Base-by-base conservation (phyloP, 257 asterid species). In the Solanum bukasovii region DNA sequence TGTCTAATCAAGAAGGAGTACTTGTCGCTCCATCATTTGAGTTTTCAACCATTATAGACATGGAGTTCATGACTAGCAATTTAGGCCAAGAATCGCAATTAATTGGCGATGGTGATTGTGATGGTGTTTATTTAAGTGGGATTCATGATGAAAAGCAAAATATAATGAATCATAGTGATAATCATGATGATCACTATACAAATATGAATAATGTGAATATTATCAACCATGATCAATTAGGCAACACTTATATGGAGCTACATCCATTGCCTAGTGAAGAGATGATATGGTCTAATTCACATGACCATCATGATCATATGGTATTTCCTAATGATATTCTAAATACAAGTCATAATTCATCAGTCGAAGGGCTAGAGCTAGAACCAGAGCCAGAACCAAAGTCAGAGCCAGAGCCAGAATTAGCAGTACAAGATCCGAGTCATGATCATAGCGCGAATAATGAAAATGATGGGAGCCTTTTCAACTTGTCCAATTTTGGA, bases 191-290 rank as follows among this genome's bases (percentile, higher is more conserved):
- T 34, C 27, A 83, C 61, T 83, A 87, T 46, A 44, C 67, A 27
- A 79, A 27, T 21, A 44, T 44, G 25, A 79, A 42, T 9, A 44
- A 42, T 27, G 6, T 42, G 84, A 40, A 78, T 7, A 84, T 84
- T 42, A 34, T 77, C 16, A 71, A 59, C 40, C 86, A 74, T 35
- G 61, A 35, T 74, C 31, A 72, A 18, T 73, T 49, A 13, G 89
- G 37, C 49, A 77, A 83, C 59, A 86, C 63, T 74, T 59, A 61
- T 82, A 42, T 37, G 33, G 27, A 29, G 20, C 65, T 94, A 87
- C 94, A 94, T 34, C 91, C 94, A 34, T 89, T 92, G 91, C 93
- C 93, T 13, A 87, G 91, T 25, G 93, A 87, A 89, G 93, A 90
- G 81, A 84, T 83, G 87, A 70, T 71, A 2, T 92, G 97, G 94